Evolutionary conservation across 1,284 basidiomycete species (phyloP).

Genomic region (Ceratobasidium sp.): DNA sequence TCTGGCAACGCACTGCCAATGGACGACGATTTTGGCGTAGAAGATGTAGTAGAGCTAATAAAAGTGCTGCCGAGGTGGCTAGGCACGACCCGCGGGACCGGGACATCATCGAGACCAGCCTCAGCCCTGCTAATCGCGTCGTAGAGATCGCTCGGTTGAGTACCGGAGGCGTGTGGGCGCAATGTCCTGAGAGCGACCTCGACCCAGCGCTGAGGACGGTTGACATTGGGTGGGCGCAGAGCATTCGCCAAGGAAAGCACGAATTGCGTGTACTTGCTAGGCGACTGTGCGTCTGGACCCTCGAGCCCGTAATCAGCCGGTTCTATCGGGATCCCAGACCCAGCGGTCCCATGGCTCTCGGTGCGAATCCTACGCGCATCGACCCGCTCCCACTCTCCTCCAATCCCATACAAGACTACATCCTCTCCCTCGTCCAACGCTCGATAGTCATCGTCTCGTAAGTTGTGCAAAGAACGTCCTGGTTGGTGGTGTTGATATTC

Average conservation of each 20-base stretch:
- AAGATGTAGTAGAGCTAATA: slow-evolving; percentile 41
- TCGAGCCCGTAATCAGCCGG: background rate
- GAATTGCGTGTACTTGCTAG: slow-evolving; percentile 33
- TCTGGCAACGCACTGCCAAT: slow-evolving; percentile 49
- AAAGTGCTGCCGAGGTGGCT: slow-evolving; percentile 19
- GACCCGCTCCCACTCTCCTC: slow-evolving; percentile 39
- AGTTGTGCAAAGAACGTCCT: slow-evolving; percentile 24
- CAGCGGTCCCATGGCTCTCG: slow-evolving; percentile 14
- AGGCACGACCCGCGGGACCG: slow-evolving; percentile 14
- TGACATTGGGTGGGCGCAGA: slow-evolving; percentile 4
- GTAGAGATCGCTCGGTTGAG: slow-evolving; percentile 17
- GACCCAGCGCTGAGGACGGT: slow-evolving; percentile 26
- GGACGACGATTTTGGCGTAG: slow-evolving; percentile 48
- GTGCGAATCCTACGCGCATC: background rate
- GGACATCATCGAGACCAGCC: slow-evolving; percentile 1
- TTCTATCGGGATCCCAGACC: slow-evolving; percentile 19
- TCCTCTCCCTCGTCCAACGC: slow-evolving; percentile 33
- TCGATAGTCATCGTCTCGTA: slow-evolving; percentile 27
- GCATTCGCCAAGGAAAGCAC: slow-evolving; percentile 23
- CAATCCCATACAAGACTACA: slow-evolving; percentile 24
- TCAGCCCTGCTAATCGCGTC: slow-evolving; percentile 23
- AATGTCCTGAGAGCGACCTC: slow-evolving; percentile 14
- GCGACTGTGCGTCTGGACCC: background rate
- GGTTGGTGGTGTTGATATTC: slow-evolving; percentile 1
- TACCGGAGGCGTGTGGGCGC: background rate